Conservation (phyloP, 441 rosid species). For the Corymbia citriodora region DNA sequence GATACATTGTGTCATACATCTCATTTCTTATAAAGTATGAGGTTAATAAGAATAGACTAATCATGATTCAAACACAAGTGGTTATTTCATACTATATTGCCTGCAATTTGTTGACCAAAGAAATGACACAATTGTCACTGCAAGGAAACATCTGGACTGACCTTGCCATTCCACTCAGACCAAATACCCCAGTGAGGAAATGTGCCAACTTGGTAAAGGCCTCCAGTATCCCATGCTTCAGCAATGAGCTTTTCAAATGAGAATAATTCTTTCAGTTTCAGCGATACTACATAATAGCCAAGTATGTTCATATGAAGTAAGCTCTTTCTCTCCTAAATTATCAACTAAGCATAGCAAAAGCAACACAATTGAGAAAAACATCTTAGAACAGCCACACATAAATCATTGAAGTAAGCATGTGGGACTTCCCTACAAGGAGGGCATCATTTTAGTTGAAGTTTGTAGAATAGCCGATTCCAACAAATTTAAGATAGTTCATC, state of each 20-base stretch:
- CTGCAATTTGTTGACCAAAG: background rate
- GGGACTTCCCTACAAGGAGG: background rate
- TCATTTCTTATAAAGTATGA: background rate
- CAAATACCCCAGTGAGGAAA: constrained; percentile 98
- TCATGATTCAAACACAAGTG: background rate
- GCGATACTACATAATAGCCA: background rate
- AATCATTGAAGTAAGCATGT: background rate
- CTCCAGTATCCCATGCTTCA: constrained; percentile 99
- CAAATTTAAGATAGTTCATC: background rate
- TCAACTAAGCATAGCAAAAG: background rate
- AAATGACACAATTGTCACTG: background rate
- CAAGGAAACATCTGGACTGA: constrained; percentile 21
- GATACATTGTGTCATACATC: background rate
- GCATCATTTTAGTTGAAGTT: background rate
- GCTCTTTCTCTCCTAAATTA: background rate
- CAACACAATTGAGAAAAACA: background rate
- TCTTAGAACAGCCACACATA: background rate
- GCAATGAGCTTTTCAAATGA: constrained; percentile 69
- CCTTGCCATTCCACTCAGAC: constrained; percentile 99
- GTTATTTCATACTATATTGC: background rate
- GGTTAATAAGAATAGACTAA: background rate
- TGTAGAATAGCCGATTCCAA: background rate
- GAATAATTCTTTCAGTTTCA: background rate
- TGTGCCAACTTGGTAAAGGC: constrained; percentile 92
- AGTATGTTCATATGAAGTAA: background rate